Evolutionary conservation across 75 land plant species (phyloP), one percentile per base, ranked within the genome.

Genomic region (Selaginella moellendorffii): DNA sequence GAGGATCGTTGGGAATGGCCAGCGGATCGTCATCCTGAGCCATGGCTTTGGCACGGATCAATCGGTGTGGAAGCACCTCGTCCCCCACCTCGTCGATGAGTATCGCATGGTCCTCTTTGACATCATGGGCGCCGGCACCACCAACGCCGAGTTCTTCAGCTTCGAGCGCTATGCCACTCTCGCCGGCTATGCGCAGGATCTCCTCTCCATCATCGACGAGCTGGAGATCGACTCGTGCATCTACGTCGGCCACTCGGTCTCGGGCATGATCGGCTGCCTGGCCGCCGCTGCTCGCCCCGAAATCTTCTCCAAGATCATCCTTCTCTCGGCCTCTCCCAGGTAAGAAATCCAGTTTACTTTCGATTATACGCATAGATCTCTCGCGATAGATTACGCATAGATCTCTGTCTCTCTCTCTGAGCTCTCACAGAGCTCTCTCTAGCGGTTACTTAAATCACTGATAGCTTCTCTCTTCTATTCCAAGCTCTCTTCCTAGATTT

Each of bases 21-120:
- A 72, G n/a, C 78, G 71, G 67, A 52, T 72, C 25, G 82, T 91
- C 23, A 88, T 91, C 2, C 74, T 91, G 26, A 91, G 83, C 1
- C 97, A 91, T 52, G 97, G 97, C 24, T 88, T 91, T 68, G 97
- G 97, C 28, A 88, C 97, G 29, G 96, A 91, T 62, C 97, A 91
- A 61, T 85, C 96, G 42, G 83, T 91, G 68, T 91, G 97, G 97
- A 85, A 85, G 76, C 96, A 91, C 67, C 68, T 85, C 14, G 64
- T 85, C 10, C 97, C 97, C 0, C 89, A 88, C 73, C 83, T 91
- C 17, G 75, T 85, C 0, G 75, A 79, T 22, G 81, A 82, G 9
- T 85, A 78, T 78, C 73, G 78, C 27, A 73, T 91, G 30, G 60
- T 91, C 1, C 65, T 91, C 1, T 91, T 74, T 69, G 97, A 91